Percentiles rank a stretch among this genome's conserved stretches.
phyloP scores from a whole-genome alignment of 106 monocot species.

The Dendrobium nobile region DNA sequence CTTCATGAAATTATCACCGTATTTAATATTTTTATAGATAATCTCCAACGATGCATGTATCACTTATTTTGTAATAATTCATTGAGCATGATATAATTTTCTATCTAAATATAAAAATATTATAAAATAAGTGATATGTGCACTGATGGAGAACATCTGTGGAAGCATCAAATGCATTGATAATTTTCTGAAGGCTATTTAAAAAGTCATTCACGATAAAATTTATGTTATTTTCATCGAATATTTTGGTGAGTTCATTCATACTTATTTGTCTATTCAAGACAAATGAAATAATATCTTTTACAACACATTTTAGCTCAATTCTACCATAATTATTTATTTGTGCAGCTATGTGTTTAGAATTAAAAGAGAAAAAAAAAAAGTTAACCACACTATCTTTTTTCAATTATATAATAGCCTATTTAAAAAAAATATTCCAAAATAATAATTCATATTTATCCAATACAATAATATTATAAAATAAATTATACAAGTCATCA shows the following conservation, averaged over 20 bases:
- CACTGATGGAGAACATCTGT: slow-evolving; percentile 82
- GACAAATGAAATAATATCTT: slow-evolving; percentile 89
- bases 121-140: slow-evolving; percentile 29
- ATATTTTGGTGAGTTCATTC: slow-evolving; percentile 86
- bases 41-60: slow-evolving; percentile 87
- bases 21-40: slow-evolving; percentile 88
- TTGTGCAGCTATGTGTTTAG: slow-evolving; percentile 60
- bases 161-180: slow-evolving; percentile 89
- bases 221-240: slow-evolving; percentile 91
- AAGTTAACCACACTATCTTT: not conserved
- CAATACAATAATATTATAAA: not conserved
- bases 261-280: slow-evolving; percentile 85
- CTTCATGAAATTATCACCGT: slow-evolving; percentile 80
- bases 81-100: not conserved
- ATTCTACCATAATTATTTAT: slow-evolving; percentile 98
- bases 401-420: no score
- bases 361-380: not conserved
- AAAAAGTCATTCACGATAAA: slow-evolving; percentile 93
- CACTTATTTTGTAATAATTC: not conserved
- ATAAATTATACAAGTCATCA: not conserved
- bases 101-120: no score
- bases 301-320: slow-evolving; percentile 95
- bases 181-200: slow-evolving; percentile 66
- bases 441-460: not conserved
- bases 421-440: not conserved